These are phyloP conservation scores for Fusarium paranaense DNA, from an alignment of 2,329 filamentous ascomycete genomes.

Conservation along the genomic window DNA sequence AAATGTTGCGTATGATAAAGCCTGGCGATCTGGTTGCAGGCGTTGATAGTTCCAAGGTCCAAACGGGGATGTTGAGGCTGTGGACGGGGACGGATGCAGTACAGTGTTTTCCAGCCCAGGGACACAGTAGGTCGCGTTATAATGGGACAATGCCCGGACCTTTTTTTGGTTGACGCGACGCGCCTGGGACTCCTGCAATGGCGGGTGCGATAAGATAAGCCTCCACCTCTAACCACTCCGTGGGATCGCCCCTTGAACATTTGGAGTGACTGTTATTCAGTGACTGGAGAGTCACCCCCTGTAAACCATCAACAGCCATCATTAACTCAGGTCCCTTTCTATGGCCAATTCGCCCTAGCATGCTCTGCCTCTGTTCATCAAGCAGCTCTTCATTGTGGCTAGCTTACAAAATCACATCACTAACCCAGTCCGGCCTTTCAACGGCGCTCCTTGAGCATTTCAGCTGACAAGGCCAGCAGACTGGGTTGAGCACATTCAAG, in stretches of 20 bases:
- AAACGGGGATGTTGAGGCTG: conserved; percentile 15
- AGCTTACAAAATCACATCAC: conserved; percentile 75
- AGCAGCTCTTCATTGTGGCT: conserved; percentile 24
- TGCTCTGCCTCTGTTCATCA: neutral
- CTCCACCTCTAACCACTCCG: neutral
- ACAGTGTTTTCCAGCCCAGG: conserved; percentile 28
- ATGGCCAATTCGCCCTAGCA: neutral
- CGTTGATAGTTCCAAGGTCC: conserved; percentile 21
- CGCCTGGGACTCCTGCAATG: neutral
- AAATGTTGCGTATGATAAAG: neutral
- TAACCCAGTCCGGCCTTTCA: conserved; percentile 70
- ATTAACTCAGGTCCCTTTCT: neutral
- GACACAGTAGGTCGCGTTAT: conserved; percentile 31
- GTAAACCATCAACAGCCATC: neutral
- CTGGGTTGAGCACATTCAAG: conserved; percentile 45
- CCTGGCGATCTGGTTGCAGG: conserved; percentile 1
- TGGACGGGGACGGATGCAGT: conserved; percentile 14
- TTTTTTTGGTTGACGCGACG: conserved; percentile 26
- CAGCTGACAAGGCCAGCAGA: neutral
- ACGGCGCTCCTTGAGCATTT: conserved; percentile 79
- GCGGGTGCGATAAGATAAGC: conserved; percentile 34
- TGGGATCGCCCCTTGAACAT: neutral
- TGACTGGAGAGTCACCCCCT: neutral
- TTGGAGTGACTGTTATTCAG: neutral
- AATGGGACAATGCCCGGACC: conserved; percentile 15